These are phyloP conservation scores for Phaeoacremonium minimum DNA, from an alignment of 2,329 filamentous ascomycete genomes.

Conservation along the genomic window DNA sequence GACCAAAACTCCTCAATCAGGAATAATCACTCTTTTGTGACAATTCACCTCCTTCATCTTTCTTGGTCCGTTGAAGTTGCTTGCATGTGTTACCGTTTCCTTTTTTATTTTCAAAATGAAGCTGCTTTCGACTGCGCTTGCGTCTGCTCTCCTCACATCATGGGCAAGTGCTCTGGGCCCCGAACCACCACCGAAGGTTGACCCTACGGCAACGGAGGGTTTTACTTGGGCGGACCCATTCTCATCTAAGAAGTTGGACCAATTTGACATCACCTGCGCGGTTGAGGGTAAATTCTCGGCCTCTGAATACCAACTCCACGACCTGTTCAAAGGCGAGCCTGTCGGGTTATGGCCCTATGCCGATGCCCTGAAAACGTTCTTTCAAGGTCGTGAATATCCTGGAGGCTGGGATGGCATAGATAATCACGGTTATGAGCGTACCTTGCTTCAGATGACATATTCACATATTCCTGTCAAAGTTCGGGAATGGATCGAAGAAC, in stretches of 20 bases:
- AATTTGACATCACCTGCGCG: constrained; percentile 29
- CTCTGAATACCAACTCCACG: constrained; percentile 36
- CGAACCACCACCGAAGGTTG: constrained; percentile 18
- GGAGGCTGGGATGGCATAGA: constrained; percentile 49
- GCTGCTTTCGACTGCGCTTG: constrained; percentile 5
- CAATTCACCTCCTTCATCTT: too few relatives aligned
- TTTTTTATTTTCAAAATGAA: background rate
- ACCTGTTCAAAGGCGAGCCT: constrained; percentile 31
- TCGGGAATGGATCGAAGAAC: constrained; percentile 42
- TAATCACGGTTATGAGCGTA: constrained; percentile 43
- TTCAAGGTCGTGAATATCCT: constrained; percentile 37
- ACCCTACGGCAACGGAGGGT: constrained; percentile 27
- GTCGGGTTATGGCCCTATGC: constrained; percentile 32
- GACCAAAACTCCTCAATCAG: too few relatives aligned
- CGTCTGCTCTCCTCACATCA: constrained; percentile 16
- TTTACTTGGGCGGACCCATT: constrained; percentile 39
- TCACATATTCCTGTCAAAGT: constrained; percentile 35
- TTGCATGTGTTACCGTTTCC: constrained; percentile 1
- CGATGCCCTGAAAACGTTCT: constrained; percentile 33
- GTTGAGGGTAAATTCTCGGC: constrained; percentile 28
- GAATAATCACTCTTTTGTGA: too few relatives aligned
- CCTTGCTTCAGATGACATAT: constrained; percentile 42
- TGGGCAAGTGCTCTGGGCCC: constrained; percentile 14
- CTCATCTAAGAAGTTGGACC: constrained; percentile 15
- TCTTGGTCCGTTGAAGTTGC: constrained; percentile 7